phyloP scores from a whole-genome alignment of 2,329 filamentous ascomycete species.

The Elsinoe necatrix region DNA sequence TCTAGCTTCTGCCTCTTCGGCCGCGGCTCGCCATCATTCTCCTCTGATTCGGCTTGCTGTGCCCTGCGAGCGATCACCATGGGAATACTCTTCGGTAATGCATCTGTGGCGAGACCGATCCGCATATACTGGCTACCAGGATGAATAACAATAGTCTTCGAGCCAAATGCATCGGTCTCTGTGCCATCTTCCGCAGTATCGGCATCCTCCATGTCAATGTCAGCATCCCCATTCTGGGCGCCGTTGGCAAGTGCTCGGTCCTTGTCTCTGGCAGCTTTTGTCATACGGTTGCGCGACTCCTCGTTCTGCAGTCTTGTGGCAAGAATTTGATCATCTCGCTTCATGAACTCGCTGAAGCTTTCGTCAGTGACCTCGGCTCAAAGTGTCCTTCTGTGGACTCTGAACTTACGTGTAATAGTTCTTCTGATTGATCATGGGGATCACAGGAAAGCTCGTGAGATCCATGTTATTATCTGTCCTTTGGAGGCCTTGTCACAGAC shows the following conservation, averaged over 20 bases:
- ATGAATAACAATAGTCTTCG: slow-evolving; percentile 90
- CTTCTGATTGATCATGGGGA: slow-evolving; percentile 95
- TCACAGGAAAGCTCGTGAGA: slow-evolving; percentile 84
- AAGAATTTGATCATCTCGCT: slow-evolving; percentile 92
- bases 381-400: background rate
- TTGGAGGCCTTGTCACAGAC: slow-evolving; percentile 61
- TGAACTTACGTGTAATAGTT: slow-evolving; percentile 87
- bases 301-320: slow-evolving; percentile 82
- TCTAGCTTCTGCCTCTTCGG: slow-evolving; percentile 57
- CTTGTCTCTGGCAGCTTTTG: slow-evolving; percentile 77
- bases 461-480: slow-evolving; percentile 98
- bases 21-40: slow-evolving; percentile 68
- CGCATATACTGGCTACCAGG: slow-evolving; percentile 91
- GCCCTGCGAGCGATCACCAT: slow-evolving; percentile 83
- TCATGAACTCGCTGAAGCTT: slow-evolving; percentile 75
- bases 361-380: background rate
- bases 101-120: slow-evolving; percentile 92
- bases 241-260: slow-evolving; percentile 75
- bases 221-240: slow-evolving; percentile 52
- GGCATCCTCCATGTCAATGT: slow-evolving; percentile 51
- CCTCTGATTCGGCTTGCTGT: slow-evolving; percentile 71
- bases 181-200: slow-evolving; percentile 42
- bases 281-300: slow-evolving; percentile 71
- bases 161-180: slow-evolving; percentile 57
- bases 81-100: slow-evolving; percentile 84